Base-by-base conservation (phyloP, 1,139 yeast species). In the Saccharomycopsis hybrid region DNA sequence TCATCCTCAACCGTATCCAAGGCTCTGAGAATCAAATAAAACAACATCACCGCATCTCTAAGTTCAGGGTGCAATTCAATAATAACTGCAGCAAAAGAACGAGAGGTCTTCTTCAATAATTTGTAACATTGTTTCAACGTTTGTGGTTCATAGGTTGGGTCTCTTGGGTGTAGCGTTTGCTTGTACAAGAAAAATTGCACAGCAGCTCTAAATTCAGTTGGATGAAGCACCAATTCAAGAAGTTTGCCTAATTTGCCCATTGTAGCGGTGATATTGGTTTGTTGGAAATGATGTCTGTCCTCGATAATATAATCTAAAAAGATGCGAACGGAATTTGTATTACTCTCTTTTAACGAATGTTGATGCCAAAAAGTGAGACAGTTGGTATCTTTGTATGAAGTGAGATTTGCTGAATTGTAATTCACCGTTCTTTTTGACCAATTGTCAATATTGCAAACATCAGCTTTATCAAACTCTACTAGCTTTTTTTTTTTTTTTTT, bases 1-100 rank as follows among this genome's bases (percentile, higher is more conserved):
- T 94, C 99, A 66, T 94, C 99, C 66, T 94, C 99, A 53, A 94
- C 76, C 1, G 99, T 94, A 64, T 94, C 99, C 60, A 94, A 76
- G 0, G 96, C 98, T 55, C 99, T 77, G 58, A 92, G 71, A 31
- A 89, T 76, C 55, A 92, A 69, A 66, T 92, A 92, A 67, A 94
- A 92, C 4, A 92, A 56, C 89, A 81, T 82, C 49, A 87, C 77
- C 0, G 85, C 86, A 58, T 82, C 82, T 57, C 96, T 78, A 58
- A 94, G 71, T 61, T 89, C 96, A 0, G 97, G 97, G 63, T 88
- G 86, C 55, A 92, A 75, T 65, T 92, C 97, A 71, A 78, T 76
- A 60, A 92, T 92, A 36, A 92, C 99, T 0, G 96, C 86, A 13
- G 86, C 90, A 65, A 92, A 92, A 4, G 97, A 88, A 58, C 98